Evolutionary conservation across 257 asterid genomes (phyloP).

Genomic region (Nicotiana attenuata): DNA sequence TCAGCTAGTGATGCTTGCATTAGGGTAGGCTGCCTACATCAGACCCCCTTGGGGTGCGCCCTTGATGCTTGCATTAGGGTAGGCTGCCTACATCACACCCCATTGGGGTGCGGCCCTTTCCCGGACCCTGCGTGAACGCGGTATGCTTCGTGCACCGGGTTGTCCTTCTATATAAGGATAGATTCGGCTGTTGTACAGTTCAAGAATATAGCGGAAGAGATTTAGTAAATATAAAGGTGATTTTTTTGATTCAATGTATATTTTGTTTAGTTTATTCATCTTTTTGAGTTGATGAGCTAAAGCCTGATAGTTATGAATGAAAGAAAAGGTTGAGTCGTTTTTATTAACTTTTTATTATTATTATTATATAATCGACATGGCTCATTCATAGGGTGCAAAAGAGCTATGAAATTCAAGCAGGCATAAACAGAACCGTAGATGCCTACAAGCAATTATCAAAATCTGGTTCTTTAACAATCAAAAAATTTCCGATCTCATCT

Average conservation of each 20-base stretch:
- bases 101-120: too few relatives aligned
- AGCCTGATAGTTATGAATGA: background rate
- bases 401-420: background rate
- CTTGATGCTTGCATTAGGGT: too few relatives aligned
- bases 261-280: background rate
- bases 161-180: too few relatives aligned
- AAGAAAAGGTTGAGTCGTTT: background rate
- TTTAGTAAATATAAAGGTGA: too few relatives aligned
- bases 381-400: background rate
- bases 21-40: too few relatives aligned
- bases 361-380: background rate
- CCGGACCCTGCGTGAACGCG: too few relatives aligned
- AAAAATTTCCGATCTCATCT: background rate
- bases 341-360: too few relatives aligned
- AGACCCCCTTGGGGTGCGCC: too few relatives aligned
- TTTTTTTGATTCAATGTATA: background rate
- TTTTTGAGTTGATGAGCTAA: background rate
- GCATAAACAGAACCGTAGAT: background rate
- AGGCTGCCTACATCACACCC: too few relatives aligned
- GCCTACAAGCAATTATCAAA: slow-evolving; percentile 3
- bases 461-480: background rate
- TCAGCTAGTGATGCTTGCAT: too few relatives aligned
- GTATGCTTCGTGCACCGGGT: too few relatives aligned
- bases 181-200: background rate
- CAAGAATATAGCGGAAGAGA: background rate